Conservation (phyloP, 805 yeast species). For the Metschnikowia anglica region DNA sequence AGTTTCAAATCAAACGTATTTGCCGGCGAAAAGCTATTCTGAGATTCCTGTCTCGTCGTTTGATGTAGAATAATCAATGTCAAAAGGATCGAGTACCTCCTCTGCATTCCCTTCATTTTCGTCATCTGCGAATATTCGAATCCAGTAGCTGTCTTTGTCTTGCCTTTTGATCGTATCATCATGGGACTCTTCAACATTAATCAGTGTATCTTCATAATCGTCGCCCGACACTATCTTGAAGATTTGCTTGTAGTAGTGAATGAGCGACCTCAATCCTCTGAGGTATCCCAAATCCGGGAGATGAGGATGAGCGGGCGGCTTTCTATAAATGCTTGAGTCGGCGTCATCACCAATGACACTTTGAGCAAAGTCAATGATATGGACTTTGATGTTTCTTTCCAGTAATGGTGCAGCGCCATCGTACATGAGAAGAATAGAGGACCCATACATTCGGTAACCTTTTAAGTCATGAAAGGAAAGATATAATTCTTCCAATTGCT, state of each 20-base stretch:
- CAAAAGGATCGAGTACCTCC: conserved; percentile 16
- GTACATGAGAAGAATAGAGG: conserved; percentile 83
- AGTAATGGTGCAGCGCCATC: conserved; percentile 52
- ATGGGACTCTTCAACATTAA: not conserved
- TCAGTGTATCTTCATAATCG: conserved; percentile 18
- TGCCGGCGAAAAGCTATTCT: conserved; percentile 4
- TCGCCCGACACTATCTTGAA: conserved; percentile 52
- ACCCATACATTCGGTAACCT: conserved; percentile 89
- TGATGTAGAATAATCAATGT: conserved; percentile 9
- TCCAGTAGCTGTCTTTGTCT: conserved; percentile 13
- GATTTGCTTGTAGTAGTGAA: conserved; percentile 61
- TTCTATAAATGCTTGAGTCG: conserved; percentile 32
- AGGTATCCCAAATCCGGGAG: conserved; percentile 80
- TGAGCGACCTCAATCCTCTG: conserved; percentile 74
- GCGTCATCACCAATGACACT: conserved; percentile 64
- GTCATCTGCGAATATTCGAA: conserved; percentile 14
- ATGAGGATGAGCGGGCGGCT: conserved; percentile 69
- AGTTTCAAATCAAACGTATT: no score
- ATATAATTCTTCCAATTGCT: conserved; percentile 58
- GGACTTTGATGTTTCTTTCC: conserved; percentile 40
- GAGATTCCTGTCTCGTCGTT: conserved; percentile 19
- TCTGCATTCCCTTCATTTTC: conserved; percentile 5
- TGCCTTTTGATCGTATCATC: not conserved
- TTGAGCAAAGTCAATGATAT: conserved; percentile 94
- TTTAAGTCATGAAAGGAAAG: conserved; percentile 52